These are phyloP conservation scores for Spiromastix sp. DNA, from an alignment of 2,329 filamentous ascomycete species.

Conservation along the genomic window DNA sequence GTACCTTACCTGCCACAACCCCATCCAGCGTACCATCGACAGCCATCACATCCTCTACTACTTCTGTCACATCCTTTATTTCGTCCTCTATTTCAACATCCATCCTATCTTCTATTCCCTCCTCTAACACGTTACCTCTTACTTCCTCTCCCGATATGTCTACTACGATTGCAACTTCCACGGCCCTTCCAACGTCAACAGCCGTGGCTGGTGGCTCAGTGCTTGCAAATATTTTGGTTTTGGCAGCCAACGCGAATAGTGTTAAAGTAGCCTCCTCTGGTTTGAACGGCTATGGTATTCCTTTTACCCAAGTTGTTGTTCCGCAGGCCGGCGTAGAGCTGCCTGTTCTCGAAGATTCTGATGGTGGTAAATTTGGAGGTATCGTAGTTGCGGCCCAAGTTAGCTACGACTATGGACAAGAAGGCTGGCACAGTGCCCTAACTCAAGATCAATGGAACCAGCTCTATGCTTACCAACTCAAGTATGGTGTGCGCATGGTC, in stretches of 20 bases:
- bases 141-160: background rate
- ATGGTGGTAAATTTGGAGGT: slow-evolving; percentile 48
- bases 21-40: too few species aligned
- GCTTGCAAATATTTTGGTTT: slow-evolving; percentile 41
- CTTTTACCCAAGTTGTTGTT: slow-evolving; percentile 46
- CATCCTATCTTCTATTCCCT: background rate
- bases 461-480: slow-evolving; percentile 47
- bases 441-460: slow-evolving; percentile 46
- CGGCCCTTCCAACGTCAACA: slow-evolving; percentile 18
- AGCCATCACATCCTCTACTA: too few species aligned
- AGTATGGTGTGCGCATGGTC: slow-evolving; percentile 51
- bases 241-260: slow-evolving; percentile 43
- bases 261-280: slow-evolving; percentile 42
- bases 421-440: slow-evolving; percentile 42
- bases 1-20: too few species aligned
- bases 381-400: slow-evolving; percentile 47
- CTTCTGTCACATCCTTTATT: background rate
- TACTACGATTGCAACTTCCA: slow-evolving; percentile 12
- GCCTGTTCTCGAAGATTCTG: slow-evolving; percentile 41
- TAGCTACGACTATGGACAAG: slow-evolving; percentile 41
- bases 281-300: slow-evolving; percentile 52
- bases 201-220: slow-evolving; percentile 4
- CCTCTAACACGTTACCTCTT: background rate
- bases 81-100: background rate
- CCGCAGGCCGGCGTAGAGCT: slow-evolving; percentile 42